Percentiles rank a stretch among this genome's conserved stretches.
These are phyloP conservation scores for Aspergillus niger DNA, from an alignment of 2,329 filamentous ascomycete species.

Conservation along the genomic window DNA sequence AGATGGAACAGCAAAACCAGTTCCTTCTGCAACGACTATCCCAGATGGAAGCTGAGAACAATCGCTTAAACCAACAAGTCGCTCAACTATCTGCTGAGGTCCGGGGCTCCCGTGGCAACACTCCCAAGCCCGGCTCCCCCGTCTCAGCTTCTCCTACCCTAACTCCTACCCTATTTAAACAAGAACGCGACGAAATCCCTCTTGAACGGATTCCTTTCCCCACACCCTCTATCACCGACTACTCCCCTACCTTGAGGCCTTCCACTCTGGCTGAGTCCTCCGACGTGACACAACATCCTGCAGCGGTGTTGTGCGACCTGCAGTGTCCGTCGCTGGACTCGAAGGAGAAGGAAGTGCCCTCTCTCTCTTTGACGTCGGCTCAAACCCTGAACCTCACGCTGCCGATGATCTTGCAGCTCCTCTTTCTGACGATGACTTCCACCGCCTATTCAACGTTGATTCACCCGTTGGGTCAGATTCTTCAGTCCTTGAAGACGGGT, in stretches of 20 bases:
- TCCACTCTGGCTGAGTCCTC: constrained; percentile 60
- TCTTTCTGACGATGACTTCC: constrained; percentile 70
- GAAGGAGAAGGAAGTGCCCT: constrained; percentile 52
- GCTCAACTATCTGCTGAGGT: constrained; percentile 52
- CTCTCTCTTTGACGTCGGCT: constrained; percentile 43
- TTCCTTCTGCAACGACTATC: constrained; percentile 66
- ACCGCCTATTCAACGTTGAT: constrained; percentile 61
- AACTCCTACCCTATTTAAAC: constrained; percentile 46
- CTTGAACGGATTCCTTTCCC: constrained; percentile 46
- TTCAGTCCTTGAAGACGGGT: constrained; percentile 74
- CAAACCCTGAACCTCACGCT: constrained; percentile 50
- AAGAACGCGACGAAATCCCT: constrained; percentile 45
- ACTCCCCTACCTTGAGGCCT: constrained; percentile 43
- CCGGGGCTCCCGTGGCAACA: constrained; percentile 42
- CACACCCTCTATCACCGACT: constrained; percentile 41
- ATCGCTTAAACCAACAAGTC: constrained; percentile 52
- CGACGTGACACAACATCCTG: constrained; percentile 99
- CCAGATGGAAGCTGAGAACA: constrained; percentile 60
- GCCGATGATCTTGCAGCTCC: constrained; percentile 63
- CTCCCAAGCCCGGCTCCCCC: constrained; percentile 41
- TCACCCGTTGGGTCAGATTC: constrained; percentile 70
- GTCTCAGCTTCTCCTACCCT: constrained; percentile 42
- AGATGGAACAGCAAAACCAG: constrained; percentile 70
- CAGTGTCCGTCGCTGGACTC: constrained; percentile 88
- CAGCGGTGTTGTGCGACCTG: constrained; percentile 99